Evolutionary conservation across 1,139 yeast species (phyloP).

Genomic region (Suhomyces bolitotheri): DNA sequence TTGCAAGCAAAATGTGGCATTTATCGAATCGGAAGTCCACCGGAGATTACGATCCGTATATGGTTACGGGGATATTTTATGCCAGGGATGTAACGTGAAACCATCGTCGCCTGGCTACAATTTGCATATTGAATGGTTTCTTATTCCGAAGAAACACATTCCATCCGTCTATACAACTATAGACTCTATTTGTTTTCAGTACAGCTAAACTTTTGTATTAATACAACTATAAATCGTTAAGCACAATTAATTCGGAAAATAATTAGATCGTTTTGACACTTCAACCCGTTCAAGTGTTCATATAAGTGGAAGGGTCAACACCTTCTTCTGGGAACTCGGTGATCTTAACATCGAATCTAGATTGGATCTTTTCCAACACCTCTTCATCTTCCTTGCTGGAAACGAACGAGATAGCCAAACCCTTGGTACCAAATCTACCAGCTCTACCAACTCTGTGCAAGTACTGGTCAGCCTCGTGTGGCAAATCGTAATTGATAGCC

Average conservation of each 20-base stretch:
- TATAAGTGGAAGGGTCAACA: conserved; percentile 95
- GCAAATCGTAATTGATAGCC: conserved; percentile 95
- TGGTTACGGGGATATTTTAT: conserved; percentile 47
- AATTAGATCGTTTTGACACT: conserved; percentile 7
- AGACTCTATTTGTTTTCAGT: conserved; percentile 27
- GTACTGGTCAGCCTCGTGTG: conserved; percentile 93
- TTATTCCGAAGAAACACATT: conserved; percentile 48
- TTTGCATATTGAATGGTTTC: conserved; percentile 61
- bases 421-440: conserved; percentile 99
- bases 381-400: conserved; percentile 85
- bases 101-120: conserved; percentile 21
- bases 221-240: conserved; percentile 9
- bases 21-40: conserved; percentile 48
- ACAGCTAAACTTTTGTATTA: conserved; percentile 11
- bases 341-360: conserved; percentile 94
- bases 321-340: conserved; percentile 97
- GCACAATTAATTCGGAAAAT: conserved; percentile 3
- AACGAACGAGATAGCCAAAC: conserved; percentile 91
- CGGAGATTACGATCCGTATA: conserved; percentile 29
- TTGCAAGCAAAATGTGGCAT: conserved; percentile 26
- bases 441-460: conserved; percentile 99
- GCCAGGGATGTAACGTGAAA: conserved; percentile 35
- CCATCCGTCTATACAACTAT: conserved; percentile 40
- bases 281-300: conserved; percentile 68
- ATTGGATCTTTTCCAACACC: conserved; percentile 90